These are phyloP conservation scores for Schwanniomyces polymorphus DNA, from an alignment of 805 yeast species.

Conservation along the genomic window DNA sequence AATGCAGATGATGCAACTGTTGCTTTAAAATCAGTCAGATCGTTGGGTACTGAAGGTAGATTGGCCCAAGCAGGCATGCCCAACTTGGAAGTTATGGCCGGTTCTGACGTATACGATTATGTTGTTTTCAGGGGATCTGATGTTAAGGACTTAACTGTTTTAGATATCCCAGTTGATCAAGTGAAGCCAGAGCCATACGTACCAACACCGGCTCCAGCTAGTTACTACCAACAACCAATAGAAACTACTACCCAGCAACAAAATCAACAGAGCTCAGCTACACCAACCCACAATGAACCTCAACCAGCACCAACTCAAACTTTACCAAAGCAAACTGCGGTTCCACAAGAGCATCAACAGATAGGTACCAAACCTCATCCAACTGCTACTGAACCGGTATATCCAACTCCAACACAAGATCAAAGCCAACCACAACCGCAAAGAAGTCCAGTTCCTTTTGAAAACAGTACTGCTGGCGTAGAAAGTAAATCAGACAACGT, in stretches of 20 bases:
- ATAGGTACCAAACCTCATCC: conserved; percentile 1
- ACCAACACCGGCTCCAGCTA: conserved; percentile 11
- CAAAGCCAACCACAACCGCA: conserved; percentile 6
- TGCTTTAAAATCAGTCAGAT: conserved; percentile 73
- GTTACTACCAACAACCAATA: conserved; percentile 12
- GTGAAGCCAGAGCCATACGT: conserved; percentile 54
- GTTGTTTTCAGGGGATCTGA: conserved; percentile 90
- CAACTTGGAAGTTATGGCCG: conserved; percentile 68
- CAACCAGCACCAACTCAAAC: conserved; percentile 10
- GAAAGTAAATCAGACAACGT: conserved; percentile 8
- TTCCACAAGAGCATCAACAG: conserved; percentile 1
- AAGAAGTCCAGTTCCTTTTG: conserved; percentile 10
- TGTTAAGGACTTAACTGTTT: conserved; percentile 83
- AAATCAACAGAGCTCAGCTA: conserved; percentile 1
- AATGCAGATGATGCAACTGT: conserved; percentile 91
- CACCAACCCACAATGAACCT: conserved; percentile 10
- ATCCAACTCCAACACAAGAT: conserved; percentile 6
- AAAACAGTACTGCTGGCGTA: conserved; percentile 10
- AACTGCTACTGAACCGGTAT: conserved; percentile 6
- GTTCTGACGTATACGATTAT: conserved; percentile 65
- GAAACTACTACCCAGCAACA: conserved; percentile 7
- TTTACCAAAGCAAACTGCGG: neutral
- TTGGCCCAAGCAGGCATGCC: conserved; percentile 57
- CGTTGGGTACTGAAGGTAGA: conserved; percentile 92
- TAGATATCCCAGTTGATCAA: conserved; percentile 68